These are phyloP conservation scores for Sanghuangporus sanghuang DNA, from an alignment of 1,284 basidiomycete genomes.

Conservation along the genomic window DNA sequence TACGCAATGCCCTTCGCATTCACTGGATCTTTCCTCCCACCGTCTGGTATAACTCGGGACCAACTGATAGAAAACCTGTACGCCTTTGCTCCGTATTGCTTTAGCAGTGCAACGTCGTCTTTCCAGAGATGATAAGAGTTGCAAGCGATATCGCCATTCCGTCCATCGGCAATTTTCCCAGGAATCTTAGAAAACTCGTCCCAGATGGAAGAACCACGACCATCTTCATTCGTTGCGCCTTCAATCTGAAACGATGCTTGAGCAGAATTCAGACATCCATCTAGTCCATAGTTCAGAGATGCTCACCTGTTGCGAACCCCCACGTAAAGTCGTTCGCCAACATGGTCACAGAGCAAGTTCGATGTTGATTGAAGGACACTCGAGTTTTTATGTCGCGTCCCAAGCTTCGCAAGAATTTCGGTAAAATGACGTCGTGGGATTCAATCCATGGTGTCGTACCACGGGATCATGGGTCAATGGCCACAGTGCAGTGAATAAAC, in stretches of 20 bases:
- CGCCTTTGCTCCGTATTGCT: constrained; percentile 51
- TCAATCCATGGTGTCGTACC: not conserved
- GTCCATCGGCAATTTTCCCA: constrained; percentile 61
- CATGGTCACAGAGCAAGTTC: not conserved
- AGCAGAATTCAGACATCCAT: not conserved
- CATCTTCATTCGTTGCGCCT: constrained; percentile 53
- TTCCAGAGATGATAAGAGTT: constrained; percentile 66
- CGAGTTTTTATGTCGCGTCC: not conserved
- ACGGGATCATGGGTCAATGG: not conserved
- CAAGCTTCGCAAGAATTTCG: not conserved
- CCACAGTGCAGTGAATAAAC: no score
- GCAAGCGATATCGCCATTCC: constrained; percentile 62
- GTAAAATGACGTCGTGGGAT: not conserved
- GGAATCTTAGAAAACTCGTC: constrained; percentile 66
- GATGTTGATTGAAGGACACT: no score
- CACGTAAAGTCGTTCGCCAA: constrained; percentile 47
- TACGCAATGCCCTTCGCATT: constrained; percentile 64
- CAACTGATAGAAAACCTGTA: constrained; percentile 70
- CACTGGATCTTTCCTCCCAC: constrained; percentile 61
- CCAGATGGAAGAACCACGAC: constrained; percentile 66
- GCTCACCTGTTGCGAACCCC: constrained; percentile 68
- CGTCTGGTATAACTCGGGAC: constrained; percentile 67
- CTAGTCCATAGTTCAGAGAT: not conserved
- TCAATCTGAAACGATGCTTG: constrained; percentile 53
- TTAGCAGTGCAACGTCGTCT: constrained; percentile 63